These are phyloP conservation scores for Capronia coronata DNA, from an alignment of 2,329 filamentous ascomycete genomes.

Conservation along the genomic window DNA sequence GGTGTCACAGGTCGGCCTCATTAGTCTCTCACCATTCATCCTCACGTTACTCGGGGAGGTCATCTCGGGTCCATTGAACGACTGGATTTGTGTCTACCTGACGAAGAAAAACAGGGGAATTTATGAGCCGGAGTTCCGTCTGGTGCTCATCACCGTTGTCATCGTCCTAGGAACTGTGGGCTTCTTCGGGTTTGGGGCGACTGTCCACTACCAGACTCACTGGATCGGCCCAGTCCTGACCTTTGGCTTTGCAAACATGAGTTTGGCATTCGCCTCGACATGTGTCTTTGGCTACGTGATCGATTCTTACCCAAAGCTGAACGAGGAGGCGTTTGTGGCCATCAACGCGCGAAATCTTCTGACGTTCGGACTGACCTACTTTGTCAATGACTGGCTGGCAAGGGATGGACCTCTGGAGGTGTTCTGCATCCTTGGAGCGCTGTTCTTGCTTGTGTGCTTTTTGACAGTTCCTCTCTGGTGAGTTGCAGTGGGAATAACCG, in stretches of 20 bases:
- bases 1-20: constrained; percentile 72
- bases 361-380: constrained; percentile 38
- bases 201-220: constrained; percentile 32
- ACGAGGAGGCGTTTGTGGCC: constrained; percentile 48
- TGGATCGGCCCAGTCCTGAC: constrained; percentile 46
- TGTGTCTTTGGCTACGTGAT: constrained; percentile 49
- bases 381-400: constrained; percentile 38
- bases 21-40: constrained; percentile 77
- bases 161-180: constrained; percentile 41
- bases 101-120: constrained; percentile 69
- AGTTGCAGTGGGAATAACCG: too few species aligned
- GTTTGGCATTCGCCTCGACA: constrained; percentile 42
- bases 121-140: constrained; percentile 86
- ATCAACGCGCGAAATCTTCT: constrained; percentile 45
- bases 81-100: constrained; percentile 59
- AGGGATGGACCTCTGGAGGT: constrained; percentile 35
- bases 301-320: constrained; percentile 43
- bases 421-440: constrained; percentile 40
- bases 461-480: constrained; percentile 45
- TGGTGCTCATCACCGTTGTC: constrained; percentile 75
- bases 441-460: constrained; percentile 42
- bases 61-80: constrained; percentile 68
- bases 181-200: constrained; percentile 46
- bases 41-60: constrained; percentile 73
- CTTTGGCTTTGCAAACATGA: constrained; percentile 47